Evolutionary conservation across 23 red algal species (phyloP).

Genomic region (Chondrus crispus): DNA sequence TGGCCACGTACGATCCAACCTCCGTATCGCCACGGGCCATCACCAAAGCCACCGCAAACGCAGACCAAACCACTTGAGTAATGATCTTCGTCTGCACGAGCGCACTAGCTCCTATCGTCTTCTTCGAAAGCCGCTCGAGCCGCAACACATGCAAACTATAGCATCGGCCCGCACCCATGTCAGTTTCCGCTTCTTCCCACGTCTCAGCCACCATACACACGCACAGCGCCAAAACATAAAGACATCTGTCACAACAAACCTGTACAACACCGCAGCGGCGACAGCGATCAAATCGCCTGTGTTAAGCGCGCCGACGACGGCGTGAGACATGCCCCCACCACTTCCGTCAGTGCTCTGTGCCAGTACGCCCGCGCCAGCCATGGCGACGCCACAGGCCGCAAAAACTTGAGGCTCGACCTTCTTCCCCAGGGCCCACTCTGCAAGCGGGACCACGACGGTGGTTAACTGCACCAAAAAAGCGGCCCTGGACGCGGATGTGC

Average conservation of each 20-base stretch:
- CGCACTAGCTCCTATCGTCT: too few relatives aligned
- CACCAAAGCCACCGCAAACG: background rate
- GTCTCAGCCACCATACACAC: too few relatives aligned
- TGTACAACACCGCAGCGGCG: background rate
- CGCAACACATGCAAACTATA: conserved; percentile 30
- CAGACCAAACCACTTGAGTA: conserved; percentile 19
- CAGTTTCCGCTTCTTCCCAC: too few relatives aligned
- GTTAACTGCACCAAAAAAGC: conserved; percentile 68
- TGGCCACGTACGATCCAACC: background rate
- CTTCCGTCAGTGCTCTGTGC: background rate
- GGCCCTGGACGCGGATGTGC: conserved; percentile 51
- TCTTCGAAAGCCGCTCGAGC: too few relatives aligned
- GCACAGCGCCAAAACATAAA: too few relatives aligned
- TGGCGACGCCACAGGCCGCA: background rate
- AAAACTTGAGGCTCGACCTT: background rate
- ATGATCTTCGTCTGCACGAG: conserved; percentile 52
- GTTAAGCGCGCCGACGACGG: background rate
- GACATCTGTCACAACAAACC: background rate
- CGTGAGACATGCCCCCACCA: background rate
- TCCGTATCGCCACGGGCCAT: background rate
- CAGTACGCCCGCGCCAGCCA: conserved; percentile 1
- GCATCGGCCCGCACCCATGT: too few relatives aligned
- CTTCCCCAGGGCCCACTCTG: background rate
- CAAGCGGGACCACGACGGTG: conserved; percentile 53
- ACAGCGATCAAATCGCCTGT: conserved; percentile 6